Evolutionary conservation across 192 early-diverging fungal genomes (phyloP).

Genomic region (Umbelopsis isabellina): DNA sequence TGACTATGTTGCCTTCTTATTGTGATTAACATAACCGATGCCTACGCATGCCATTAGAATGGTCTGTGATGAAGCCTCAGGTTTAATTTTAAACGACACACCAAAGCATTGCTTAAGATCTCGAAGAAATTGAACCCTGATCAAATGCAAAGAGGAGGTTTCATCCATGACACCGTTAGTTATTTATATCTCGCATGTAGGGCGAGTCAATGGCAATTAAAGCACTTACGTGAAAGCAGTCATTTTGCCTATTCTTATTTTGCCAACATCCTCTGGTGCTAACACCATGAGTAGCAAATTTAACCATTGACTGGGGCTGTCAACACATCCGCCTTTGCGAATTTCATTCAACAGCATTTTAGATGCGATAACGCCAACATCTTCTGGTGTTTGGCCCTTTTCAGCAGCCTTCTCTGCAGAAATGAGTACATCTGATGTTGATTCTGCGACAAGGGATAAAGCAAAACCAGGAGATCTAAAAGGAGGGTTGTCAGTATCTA

Average conservation of each 20-base stretch:
- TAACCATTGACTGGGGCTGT: constrained; percentile 87
- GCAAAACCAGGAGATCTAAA: constrained; percentile 89
- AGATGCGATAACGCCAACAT: constrained; percentile 79
- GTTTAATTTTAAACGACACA: constrained; percentile 88
- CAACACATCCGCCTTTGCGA: constrained; percentile 87
- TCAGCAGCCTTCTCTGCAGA: constrained; percentile 87
- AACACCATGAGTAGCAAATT: constrained; percentile 85
- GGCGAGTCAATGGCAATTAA: neutral
- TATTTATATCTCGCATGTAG: neutral
- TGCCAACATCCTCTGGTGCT: constrained; percentile 91
- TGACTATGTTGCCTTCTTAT: constrained; percentile 76
- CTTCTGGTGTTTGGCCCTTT: constrained; percentile 85
- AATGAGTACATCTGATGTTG: constrained; percentile 80
- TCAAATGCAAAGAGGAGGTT: neutral
- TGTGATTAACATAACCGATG: constrained; percentile 86
- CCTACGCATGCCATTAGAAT: constrained; percentile 86
- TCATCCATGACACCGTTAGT: neutral
- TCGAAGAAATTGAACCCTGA: constrained; percentile 87
- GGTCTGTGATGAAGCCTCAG: constrained; percentile 51
- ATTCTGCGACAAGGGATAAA: constrained; percentile 89
- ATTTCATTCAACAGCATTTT: constrained; percentile 86
- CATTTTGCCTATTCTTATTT: constrained; percentile 82
- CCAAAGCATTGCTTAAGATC: constrained; percentile 91
- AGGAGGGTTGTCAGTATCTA: neutral
- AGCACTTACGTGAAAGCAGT: constrained; percentile 80